Evolutionary conservation across 495 filamentous ascomycete species (phyloP).

Genomic region (Cetradonia linearis): DNA sequence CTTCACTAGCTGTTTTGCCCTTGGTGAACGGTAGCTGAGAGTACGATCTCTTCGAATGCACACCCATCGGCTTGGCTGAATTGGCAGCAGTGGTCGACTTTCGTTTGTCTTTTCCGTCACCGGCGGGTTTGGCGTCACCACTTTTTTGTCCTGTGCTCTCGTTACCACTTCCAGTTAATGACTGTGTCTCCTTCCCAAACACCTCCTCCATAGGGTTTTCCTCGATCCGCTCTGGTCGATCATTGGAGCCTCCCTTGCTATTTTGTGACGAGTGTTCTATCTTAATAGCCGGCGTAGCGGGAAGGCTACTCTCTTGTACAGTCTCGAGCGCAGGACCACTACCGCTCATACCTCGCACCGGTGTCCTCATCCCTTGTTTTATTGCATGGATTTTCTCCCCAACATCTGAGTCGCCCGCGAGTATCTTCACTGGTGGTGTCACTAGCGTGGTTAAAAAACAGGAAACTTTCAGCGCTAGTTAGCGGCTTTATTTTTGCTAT

Average conservation of each 20-base stretch:
- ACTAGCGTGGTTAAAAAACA: too few species aligned
- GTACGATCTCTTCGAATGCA: constrained; percentile 38
- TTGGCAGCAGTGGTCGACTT: constrained; percentile 23
- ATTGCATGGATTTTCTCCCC: constrained; percentile 45
- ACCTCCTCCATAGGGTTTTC: constrained; percentile 31
- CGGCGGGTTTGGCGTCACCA: constrained; percentile 31
- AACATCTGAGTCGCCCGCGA: constrained; percentile 24
- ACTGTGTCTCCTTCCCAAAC: constrained; percentile 30
- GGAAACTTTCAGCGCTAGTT: too few species aligned
- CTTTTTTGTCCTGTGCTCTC: constrained; percentile 42
- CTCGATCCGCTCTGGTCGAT: constrained; percentile 22
- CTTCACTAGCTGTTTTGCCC: constrained; percentile 55
- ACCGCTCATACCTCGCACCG: constrained; percentile 55
- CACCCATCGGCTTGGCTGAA: constrained; percentile 27
- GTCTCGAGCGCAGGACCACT: constrained; percentile 71
- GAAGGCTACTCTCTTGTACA: constrained; percentile 81
- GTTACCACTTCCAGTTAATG: constrained; percentile 38
- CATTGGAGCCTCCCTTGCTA: constrained; percentile 11
- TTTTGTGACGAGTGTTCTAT: constrained; percentile 27
- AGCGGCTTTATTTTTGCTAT: too few species aligned
- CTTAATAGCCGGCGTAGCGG: constrained; percentile 56
- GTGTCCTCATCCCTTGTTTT: constrained; percentile 50
- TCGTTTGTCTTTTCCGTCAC: constrained; percentile 28
- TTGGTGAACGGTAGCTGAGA: constrained; percentile 40
- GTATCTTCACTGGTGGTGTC: too few species aligned